These are phyloP conservation scores for Penicillium simplicissimum DNA, from an alignment of 495 filamentous ascomycete species.

Conservation along the genomic window DNA sequence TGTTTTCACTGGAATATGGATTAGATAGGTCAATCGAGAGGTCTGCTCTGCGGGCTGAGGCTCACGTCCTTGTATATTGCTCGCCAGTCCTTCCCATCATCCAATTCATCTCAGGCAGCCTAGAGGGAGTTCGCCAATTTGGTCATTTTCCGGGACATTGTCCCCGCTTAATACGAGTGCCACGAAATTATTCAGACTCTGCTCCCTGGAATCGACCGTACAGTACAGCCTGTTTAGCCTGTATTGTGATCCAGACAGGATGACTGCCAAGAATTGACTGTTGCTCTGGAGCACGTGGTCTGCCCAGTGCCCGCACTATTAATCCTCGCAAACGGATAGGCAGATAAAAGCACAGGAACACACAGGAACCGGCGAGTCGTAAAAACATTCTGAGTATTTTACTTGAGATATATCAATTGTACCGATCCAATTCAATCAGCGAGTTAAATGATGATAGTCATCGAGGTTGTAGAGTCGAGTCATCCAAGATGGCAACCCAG, in stretches of 20 bases:
- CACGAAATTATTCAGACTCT: not conserved
- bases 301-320: not conserved
- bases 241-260: not conserved
- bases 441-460: not conserved
- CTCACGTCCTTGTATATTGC: too few relatives aligned
- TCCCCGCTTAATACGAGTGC: not conserved
- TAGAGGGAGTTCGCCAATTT: too few relatives aligned
- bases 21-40: not conserved
- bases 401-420: not conserved
- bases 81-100: too few relatives aligned
- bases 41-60: not conserved
- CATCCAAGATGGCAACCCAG: not conserved
- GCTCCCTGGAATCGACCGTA: not conserved
- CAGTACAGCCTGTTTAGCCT: not conserved
- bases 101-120: too few relatives aligned
- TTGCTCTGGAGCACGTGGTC: conserved; percentile 1
- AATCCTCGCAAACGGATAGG: not conserved
- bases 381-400: too few relatives aligned
- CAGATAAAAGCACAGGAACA: too few relatives aligned
- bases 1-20: not conserved
- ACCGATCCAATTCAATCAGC: not conserved
- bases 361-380: too few relatives aligned
- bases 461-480: not conserved
- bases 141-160: too few relatives aligned
- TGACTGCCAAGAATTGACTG: conserved; percentile 1